Base-by-base conservation (phyloP, 1,139 yeast species). In the Debaryomyces nepalensis region DNA sequence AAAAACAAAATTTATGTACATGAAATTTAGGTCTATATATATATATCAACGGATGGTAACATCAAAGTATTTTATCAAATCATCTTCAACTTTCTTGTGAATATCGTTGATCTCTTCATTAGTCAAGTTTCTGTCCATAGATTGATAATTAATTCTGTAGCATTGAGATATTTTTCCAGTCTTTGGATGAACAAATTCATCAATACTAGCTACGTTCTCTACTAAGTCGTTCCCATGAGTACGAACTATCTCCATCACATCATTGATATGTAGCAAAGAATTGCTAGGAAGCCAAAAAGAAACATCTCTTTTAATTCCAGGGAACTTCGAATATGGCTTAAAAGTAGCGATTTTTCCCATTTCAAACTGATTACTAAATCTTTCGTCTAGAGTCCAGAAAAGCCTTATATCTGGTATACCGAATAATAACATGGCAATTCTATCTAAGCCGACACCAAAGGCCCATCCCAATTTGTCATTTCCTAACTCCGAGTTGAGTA, bases 391-490 rank as follows among this genome's bases (percentile, higher is more conserved):
- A 1, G 97, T 77, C 99, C 99, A 93, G 66, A 93, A 88, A 36
- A 93, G 70, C 50, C 99, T 76, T 49, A 93, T 93, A 61, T 93
- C 99, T 2, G 98, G 98, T 39, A 93, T 86, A 16, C 95, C 97
- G 66, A 91, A 93, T 43, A 93, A 72, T 14, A 93, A 70, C 99
- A 93, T 93, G 38, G 99, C 99, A 46, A 93, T 82, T 58, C 99
- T 77, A 62, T 93, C 99, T 40, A 93, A 72, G 0, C 99, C 99
- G 42, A 95, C 75, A 7, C 99, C 99, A 67, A 95, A 93, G 0
- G 99, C 99, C 99, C 99, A 93, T 5, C 97, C 95, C 21, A 73
- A 48, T 42, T 89, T 79, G 20, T 84, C 78, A 42, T 79, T 75
- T 10, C 73, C 64, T 39, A 85, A 71, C 0, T 88, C 95, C 1